Base-by-base conservation (phyloP, 2,329 filamentous ascomycete genomes). In the Diaporthe vexans region DNA sequence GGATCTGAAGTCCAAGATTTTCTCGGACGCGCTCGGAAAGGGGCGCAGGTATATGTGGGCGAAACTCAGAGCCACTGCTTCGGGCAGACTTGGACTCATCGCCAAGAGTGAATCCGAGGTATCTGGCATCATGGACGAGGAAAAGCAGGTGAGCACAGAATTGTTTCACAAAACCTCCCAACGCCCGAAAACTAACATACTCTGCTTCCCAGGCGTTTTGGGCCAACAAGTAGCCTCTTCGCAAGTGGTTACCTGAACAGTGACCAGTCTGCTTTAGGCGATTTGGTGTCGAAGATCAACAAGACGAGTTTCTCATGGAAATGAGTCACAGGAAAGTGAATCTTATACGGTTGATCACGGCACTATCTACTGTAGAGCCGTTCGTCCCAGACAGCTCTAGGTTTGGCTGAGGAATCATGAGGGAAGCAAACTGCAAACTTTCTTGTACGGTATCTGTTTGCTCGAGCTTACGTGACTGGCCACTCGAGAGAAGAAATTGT, bases 21-120 rank as follows among this genome's bases (percentile, higher is more conserved):
- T 95, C 10, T 88, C 87, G 0, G 93, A 91, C 0, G 89, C 93
- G 77, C 83, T 98, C 3, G 91, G 92, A 51, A 95, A 94, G 0
- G 93, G 97, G 78, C 87, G 95, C 71, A 89, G 89, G 76, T 94
- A 97, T 79, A 91, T 98, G 84, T 98, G 95, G 95, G 94, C 91
- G 85, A 86, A 89, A 77, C 51, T 98, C 33, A 88, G 92, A 78
- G 89, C 86, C 74, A 90, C 88, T 56, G 35, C 48, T 8, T 56
- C 21, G 37, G 26, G 90, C 87, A 77, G 63, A 17, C 84, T 98
- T 73, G 94, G 95, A 0, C 85, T 98, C 80, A 92, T 98, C 78
- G 91, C 94, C 76, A 86, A 87, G 70, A 87, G 84, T 63, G 85
- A 91, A 79, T 90, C 88, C 3, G 91, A 93, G 57, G 85, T 87